These are phyloP conservation scores for Garcia nutans DNA, from an alignment of 345 rosid genomes.

Conservation along the genomic window DNA sequence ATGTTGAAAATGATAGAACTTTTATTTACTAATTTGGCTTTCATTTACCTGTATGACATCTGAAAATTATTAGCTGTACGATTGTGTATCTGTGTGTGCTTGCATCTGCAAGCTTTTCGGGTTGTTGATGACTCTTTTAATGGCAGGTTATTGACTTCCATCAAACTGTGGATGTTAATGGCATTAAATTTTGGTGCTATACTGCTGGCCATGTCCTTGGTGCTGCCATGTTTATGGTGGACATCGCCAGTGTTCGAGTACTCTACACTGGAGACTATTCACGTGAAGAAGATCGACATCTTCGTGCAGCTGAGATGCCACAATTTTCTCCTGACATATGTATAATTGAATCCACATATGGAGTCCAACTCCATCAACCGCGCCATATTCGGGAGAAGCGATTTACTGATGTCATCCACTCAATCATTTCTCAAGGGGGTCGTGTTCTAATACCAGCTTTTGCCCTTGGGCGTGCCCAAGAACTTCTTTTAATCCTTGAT, in stretches of 20 bases:
- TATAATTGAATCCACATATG: constrained; percentile 90
- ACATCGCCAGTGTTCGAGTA: constrained; percentile 85
- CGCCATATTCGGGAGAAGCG: constrained; percentile 88
- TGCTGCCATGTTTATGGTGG: constrained; percentile 99
- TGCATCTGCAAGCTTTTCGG: background rate
- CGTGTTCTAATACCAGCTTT: constrained; percentile 65
- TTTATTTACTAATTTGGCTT: background rate
- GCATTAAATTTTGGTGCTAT: constrained; percentile 95
- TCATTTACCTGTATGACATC: background rate
- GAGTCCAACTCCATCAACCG: constrained; percentile 95
- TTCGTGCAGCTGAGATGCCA: constrained; percentile 92
- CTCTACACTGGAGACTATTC: constrained; percentile 97
- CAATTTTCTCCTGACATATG: constrained; percentile 97
- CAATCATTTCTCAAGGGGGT: constrained; percentile 85
- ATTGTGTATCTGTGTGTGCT: background rate
- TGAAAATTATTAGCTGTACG: background rate
- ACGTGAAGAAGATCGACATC: constrained; percentile 93
- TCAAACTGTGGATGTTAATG: constrained; percentile 85
- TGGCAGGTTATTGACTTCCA: constrained; percentile 85
- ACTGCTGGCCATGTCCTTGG: constrained; percentile 99
- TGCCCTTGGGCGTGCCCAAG: constrained; percentile 37
- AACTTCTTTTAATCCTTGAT: constrained; percentile 49
- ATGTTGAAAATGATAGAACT: background rate
- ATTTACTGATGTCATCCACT: constrained; percentile 86
- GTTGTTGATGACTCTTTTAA: background rate